Evolutionary conservation across 2,329 filamentous ascomycete species (phyloP).

Genomic region (Aspergillaceae sp.): DNA sequence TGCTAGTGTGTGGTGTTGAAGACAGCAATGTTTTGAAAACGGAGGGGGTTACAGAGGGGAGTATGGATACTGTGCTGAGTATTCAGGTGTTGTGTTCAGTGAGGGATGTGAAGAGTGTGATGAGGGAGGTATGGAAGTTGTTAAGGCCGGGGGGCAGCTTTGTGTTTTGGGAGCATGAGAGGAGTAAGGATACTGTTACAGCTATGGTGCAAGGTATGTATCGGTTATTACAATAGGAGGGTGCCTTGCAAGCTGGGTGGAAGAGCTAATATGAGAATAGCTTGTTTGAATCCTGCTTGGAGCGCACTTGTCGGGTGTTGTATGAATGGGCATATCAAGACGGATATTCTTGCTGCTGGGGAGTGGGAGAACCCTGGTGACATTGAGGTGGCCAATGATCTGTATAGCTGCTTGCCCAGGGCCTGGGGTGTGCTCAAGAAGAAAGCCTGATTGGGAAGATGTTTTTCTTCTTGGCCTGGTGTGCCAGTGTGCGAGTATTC

Average conservation of each 20-base stretch:
- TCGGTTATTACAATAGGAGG: constrained; percentile 19
- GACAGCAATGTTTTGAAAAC: constrained; percentile 29
- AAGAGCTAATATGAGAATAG: constrained; percentile 8
- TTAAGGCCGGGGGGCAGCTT: constrained; percentile 41
- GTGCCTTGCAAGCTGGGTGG: neutral
- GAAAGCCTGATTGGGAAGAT: neutral
- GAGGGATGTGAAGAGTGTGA: constrained; percentile 10
- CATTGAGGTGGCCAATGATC: constrained; percentile 10
- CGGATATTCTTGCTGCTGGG: constrained; percentile 12
- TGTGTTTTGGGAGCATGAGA: constrained; percentile 40
- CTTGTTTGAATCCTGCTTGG: constrained; percentile 13
- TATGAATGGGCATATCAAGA: constrained; percentile 10
- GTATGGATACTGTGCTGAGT: constrained; percentile 34
- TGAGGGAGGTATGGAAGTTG: constrained; percentile 30
- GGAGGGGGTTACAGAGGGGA: constrained; percentile 26
- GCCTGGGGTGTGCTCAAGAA: constrained; percentile 15
- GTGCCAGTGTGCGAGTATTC: too few species aligned
- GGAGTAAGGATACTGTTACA: constrained; percentile 18
- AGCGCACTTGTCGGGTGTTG: constrained; percentile 12
- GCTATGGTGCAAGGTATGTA: constrained; percentile 26
- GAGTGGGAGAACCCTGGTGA: constrained; percentile 14
- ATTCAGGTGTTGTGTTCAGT: constrained; percentile 41
- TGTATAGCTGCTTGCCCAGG: constrained; percentile 9
- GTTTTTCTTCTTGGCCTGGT: too few species aligned
- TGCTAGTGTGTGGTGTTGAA: constrained; percentile 33